Conservation (phyloP, 2,329 filamentous ascomycete genomes). For the Tympanopsis confertula region DNA sequence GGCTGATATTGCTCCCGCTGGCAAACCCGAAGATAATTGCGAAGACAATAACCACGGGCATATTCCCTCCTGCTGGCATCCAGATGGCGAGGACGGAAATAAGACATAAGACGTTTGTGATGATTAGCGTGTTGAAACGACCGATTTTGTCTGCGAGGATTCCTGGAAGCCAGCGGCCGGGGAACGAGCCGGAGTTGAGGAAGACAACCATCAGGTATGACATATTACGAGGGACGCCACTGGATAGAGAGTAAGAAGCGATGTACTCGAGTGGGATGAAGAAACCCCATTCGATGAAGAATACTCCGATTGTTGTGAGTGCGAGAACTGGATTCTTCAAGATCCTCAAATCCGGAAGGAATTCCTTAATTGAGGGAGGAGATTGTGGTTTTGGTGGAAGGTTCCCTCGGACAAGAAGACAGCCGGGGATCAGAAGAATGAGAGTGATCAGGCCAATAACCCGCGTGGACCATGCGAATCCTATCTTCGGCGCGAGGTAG, state of each 20-base stretch:
- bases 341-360: conserved; percentile 8
- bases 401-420: conserved; percentile 6
- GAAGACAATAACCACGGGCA: conserved; percentile 12
- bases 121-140: conserved; percentile 14
- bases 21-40: conserved; percentile 19
- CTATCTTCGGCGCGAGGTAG: conserved; percentile 17
- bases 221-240: conserved; percentile 4
- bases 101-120: conserved; percentile 12
- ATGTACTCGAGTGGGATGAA: conserved; percentile 15
- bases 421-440: conserved; percentile 14
- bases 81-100: conserved; percentile 13
- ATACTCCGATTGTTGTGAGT: conserved; percentile 9
- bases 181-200: conserved; percentile 11
- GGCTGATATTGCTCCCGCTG: conserved; percentile 19
- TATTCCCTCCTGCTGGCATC: conserved; percentile 6
- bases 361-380: conserved; percentile 7
- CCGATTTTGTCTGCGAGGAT: conserved; percentile 12
- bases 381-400: conserved; percentile 2
- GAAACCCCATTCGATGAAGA: conserved; percentile 12
- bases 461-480: conserved; percentile 21
- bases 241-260: conserved; percentile 11
- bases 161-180: conserved; percentile 11
- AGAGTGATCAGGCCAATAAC: conserved; percentile 22
- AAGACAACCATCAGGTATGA: conserved; percentile 13
- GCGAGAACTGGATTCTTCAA: conserved; percentile 7